These are phyloP conservation scores for Cubamyces sp. DNA, from an alignment of 768 basidiomycete genomes.

Conservation along the genomic window DNA sequence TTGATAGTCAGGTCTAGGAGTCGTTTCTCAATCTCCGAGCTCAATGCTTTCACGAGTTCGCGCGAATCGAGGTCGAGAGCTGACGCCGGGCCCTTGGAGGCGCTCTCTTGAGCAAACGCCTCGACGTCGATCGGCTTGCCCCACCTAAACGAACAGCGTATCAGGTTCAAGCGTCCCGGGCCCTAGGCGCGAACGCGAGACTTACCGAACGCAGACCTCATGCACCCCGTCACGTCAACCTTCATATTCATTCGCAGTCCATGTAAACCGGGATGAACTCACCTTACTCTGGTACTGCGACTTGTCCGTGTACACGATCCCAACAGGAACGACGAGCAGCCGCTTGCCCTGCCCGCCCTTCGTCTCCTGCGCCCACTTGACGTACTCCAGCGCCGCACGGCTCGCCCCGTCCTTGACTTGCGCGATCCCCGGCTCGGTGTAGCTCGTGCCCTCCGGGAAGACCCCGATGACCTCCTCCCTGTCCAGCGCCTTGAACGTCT, in stretches of 20 bases:
- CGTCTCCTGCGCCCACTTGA: slow-evolving; percentile 58
- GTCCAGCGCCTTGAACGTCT: slow-evolving; percentile 85
- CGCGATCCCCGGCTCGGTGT: slow-evolving; percentile 91
- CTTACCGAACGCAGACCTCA: slow-evolving; percentile 63
- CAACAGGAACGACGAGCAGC: slow-evolving; percentile 71
- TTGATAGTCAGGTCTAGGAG: slow-evolving; percentile 83
- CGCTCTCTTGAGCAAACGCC: slow-evolving; percentile 72
- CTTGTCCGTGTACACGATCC: slow-evolving; percentile 95
- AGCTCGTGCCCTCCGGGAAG: slow-evolving; percentile 93
- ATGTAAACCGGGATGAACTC: slow-evolving; percentile 37
- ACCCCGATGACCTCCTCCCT: slow-evolving; percentile 83
- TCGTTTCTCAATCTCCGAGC: slow-evolving; percentile 69
- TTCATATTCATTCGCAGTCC: not conserved
- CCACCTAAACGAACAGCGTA: slow-evolving; percentile 54
- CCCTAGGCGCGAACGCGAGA: not conserved
- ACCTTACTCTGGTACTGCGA: slow-evolving; percentile 90
- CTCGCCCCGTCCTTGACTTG: slow-evolving; percentile 92
- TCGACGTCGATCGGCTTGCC: slow-evolving; percentile 79
- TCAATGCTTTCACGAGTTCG: slow-evolving; percentile 81
- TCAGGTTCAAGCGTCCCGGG: not conserved
- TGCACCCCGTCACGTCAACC: not conserved
- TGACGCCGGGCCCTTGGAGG: slow-evolving; percentile 51
- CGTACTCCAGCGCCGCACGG: slow-evolving; percentile 92
- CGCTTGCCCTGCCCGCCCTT: slow-evolving; percentile 44
- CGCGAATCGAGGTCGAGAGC: slow-evolving; percentile 50